Conservation (phyloP, 2,329 filamentous ascomycete species). For the Graphiopsis chlorocephala region DNA sequence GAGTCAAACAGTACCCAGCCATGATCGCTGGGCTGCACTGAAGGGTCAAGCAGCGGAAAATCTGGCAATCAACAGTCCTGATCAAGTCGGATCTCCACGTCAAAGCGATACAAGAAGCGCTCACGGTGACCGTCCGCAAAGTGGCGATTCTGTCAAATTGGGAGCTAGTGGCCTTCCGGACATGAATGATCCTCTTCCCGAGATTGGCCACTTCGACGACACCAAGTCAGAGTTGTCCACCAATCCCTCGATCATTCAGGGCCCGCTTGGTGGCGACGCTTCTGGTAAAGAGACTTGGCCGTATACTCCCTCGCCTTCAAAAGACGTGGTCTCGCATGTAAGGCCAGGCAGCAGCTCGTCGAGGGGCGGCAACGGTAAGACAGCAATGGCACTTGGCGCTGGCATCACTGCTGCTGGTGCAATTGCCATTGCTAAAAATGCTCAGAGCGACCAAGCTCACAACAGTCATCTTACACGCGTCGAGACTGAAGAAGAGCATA, state of each 20-base stretch:
- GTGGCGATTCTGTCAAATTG: constrained; percentile 49
- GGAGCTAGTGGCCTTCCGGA: constrained; percentile 68
- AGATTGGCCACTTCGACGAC: constrained; percentile 65
- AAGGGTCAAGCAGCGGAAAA: constrained; percentile 42
- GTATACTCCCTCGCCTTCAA: constrained; percentile 32
- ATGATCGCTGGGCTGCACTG: constrained; percentile 38
- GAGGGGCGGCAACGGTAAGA: constrained; percentile 20
- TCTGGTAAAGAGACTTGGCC: constrained; percentile 48
- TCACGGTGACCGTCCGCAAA: constrained; percentile 36
- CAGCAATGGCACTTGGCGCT: constrained; percentile 25
- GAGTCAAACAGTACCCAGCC: constrained; percentile 30
- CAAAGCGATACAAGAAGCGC: constrained; percentile 43
- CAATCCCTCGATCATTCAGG: constrained; percentile 80
- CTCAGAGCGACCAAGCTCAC: constrained; percentile 21
- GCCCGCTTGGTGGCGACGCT: constrained; percentile 62
- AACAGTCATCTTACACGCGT: constrained; percentile 34
- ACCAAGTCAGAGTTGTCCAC: constrained; percentile 68
- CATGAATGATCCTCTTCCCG: constrained; percentile 68
- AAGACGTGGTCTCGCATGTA: constrained; percentile 10
- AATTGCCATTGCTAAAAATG: constrained; percentile 21
- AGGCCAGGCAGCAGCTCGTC: constrained; percentile 21
- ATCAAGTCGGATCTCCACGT: constrained; percentile 44
- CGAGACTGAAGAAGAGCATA: constrained; percentile 35
- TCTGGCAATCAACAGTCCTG: constrained; percentile 20
- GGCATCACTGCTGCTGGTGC: constrained; percentile 26